Evolutionary conservation across 2,329 filamentous ascomycete species (phyloP).

Genomic region (Paecilomyces formosus): DNA sequence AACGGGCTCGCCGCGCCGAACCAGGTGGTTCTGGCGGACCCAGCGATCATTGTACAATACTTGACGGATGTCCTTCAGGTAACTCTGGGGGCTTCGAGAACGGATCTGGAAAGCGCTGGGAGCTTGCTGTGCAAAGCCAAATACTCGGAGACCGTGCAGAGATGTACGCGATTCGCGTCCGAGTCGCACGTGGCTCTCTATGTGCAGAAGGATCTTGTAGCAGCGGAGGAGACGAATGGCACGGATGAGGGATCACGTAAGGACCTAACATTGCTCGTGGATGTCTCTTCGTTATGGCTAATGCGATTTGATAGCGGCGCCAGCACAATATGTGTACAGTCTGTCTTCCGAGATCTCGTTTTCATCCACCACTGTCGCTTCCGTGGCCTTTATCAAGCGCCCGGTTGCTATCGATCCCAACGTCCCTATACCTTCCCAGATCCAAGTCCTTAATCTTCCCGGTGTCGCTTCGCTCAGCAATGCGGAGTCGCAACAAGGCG

Average conservation of each 20-base stretch:
- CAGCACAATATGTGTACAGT: conserved; percentile 60
- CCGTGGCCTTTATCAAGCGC: conserved; percentile 83
- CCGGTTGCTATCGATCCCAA: conserved; percentile 78
- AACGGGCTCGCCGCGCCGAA: conserved; percentile 27
- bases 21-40: conserved; percentile 46
- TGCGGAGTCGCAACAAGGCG: conserved; percentile 61
- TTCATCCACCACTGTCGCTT: conserved; percentile 72
- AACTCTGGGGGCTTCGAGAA: conserved; percentile 64
- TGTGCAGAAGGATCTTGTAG: conserved; percentile 68
- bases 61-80: conserved; percentile 63
- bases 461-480: conserved; percentile 66
- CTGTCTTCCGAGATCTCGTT: conserved; percentile 71
- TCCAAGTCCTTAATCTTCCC: conserved; percentile 88
- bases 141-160: conserved; percentile 71
- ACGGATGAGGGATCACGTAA: conserved; percentile 34
- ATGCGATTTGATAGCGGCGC: conserved; percentile 14
- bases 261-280: conserved; percentile 7
- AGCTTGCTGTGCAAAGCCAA: conserved; percentile 71
- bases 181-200: conserved; percentile 86
- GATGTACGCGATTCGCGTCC: conserved; percentile 81
- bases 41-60: conserved; percentile 64
- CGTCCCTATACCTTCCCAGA: conserved; percentile 75
- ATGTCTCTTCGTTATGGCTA: background rate
- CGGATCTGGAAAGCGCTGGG: conserved; percentile 71
- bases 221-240: conserved; percentile 42